Evolutionary conservation across 768 basidiomycete species (phyloP), one percentile per base, ranked within the genome.

Genomic region (Agaricus blazei): DNA sequence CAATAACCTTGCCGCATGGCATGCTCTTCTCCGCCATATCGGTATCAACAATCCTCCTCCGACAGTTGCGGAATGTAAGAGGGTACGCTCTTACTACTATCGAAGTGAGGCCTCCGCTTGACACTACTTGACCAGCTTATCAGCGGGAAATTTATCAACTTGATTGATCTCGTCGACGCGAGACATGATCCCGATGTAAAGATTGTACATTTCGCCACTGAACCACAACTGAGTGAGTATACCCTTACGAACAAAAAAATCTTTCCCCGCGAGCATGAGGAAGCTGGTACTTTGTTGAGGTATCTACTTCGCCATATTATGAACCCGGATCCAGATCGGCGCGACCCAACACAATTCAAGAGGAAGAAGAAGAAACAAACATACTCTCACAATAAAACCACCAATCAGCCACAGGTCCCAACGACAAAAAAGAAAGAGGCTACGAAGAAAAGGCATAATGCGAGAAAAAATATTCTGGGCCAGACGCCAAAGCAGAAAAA

Each of bases 121-220:
- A 6, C 9, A 6, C 29, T 31, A 4, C 8, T 19, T 1, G 1
- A 19, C n/a, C 34, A 59, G 58, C 40, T 56, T 19, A 54, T 56
- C 3, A 14, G 15, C 8, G 55, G 49, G 5, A 60, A 51, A 19
- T 57, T 55, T 36, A 54, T 60, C 26, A 60, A 60, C 23, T 44
- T 61, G 1, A 54, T 61, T n/a, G 59, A 60, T 31, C 51, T 60
- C 11, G 51, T 56, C 1, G 40, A 54, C 3, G 59, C 46, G 7
- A 37, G 56, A 12, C 19, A 19, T 19, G 41, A 45, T 14, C 38
- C 34, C 3, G 23, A 9, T 2, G 23, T 12, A 3, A 19, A 28
- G 14, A 24, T 54, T 14, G 37, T 3, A 27, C 24, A 38, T 1
- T 58, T 58, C 42, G 23, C 9, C 4, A 43, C 56, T 9, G 47